Evolutionary conservation across 1,284 basidiomycete genomes (phyloP).

Genomic region (Boletus semigastroideus): DNA sequence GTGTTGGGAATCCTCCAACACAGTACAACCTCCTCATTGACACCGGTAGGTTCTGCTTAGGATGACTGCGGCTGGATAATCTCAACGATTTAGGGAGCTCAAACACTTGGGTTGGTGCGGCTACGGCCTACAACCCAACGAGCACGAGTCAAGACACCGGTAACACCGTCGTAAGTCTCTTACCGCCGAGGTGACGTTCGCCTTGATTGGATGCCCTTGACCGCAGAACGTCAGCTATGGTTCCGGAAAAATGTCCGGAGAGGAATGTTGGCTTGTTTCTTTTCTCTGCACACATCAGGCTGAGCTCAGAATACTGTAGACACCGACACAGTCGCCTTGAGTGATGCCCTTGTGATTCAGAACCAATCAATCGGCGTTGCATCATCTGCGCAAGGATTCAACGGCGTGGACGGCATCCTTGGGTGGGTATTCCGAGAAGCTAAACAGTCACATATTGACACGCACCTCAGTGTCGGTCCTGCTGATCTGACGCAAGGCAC

Average conservation of each 20-base stretch:
- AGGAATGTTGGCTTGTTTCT: constrained; percentile 30
- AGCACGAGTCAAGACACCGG: constrained; percentile 38
- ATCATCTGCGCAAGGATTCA: constrained; percentile 36
- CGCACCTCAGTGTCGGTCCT: constrained; percentile 38
- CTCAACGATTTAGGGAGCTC: constrained; percentile 29
- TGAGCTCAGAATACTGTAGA: constrained; percentile 24
- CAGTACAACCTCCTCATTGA: constrained; percentile 52
- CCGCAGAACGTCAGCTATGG: constrained; percentile 46
- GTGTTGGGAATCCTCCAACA: constrained; percentile 47
- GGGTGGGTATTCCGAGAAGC: constrained; percentile 24
- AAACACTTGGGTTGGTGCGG: constrained; percentile 56
- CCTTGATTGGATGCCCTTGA: neutral
- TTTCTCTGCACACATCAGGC: neutral
- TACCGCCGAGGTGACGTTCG: neutral
- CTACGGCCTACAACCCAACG: constrained; percentile 37
- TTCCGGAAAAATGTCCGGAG: constrained; percentile 45
- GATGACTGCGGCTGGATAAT: constrained; percentile 2
- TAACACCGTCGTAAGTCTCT: constrained; percentile 33
- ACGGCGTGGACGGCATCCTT: constrained; percentile 42
- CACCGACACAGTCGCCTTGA: constrained; percentile 37
- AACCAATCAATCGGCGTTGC: constrained; percentile 47
- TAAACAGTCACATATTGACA: neutral
- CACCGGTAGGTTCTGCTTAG: constrained; percentile 39
- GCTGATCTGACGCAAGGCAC: constrained; percentile 37
- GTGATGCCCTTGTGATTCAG: constrained; percentile 31